Evolutionary conservation across 2,329 filamentous ascomycete genomes (phyloP).

Genomic region (Sporothrix humicola): DNA sequence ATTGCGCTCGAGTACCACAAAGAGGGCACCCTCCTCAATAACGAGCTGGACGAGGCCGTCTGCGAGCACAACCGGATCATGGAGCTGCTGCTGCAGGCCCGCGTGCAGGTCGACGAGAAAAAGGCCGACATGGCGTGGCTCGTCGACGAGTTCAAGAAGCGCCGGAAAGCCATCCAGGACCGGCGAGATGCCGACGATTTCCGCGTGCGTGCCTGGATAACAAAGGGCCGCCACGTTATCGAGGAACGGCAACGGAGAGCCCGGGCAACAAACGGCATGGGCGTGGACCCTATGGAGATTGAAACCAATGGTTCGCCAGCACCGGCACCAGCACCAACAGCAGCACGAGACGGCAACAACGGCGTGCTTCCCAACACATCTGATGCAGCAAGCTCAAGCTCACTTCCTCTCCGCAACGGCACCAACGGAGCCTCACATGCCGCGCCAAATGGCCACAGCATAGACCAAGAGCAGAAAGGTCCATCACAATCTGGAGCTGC

Average conservation of each 20-base stretch:
- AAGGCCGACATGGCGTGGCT: constrained; percentile 34
- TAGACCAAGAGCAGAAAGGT: neutral
- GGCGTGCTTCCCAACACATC: neutral
- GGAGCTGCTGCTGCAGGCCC: constrained; percentile 47
- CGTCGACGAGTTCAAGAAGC: constrained; percentile 32
- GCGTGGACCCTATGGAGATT: neutral
- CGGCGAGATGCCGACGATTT: constrained; percentile 32
- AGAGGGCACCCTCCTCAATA: constrained; percentile 43
- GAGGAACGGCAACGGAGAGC: neutral
- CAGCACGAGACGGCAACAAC: neutral
- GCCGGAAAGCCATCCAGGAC: neutral
- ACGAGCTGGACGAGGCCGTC: constrained; percentile 47
- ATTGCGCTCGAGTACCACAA: constrained; percentile 46
- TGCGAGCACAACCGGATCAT: constrained; percentile 48
- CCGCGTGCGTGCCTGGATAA: constrained; percentile 33
- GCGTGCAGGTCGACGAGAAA: constrained; percentile 35
- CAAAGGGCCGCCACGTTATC: neutral
- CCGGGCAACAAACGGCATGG: neutral
- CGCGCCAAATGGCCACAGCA: neutral
- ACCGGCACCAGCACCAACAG: neutral
- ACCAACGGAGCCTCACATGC: neutral
- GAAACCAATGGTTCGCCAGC: neutral
- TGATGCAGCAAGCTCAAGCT: neutral
- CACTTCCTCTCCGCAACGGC: neutral
- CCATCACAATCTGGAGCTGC: neutral